Percentiles rank a stretch among this genome's conserved stretches.
phyloP scores from a whole-genome alignment of 177 flowering plant genomes.

The Vitis hybrid region DNA sequence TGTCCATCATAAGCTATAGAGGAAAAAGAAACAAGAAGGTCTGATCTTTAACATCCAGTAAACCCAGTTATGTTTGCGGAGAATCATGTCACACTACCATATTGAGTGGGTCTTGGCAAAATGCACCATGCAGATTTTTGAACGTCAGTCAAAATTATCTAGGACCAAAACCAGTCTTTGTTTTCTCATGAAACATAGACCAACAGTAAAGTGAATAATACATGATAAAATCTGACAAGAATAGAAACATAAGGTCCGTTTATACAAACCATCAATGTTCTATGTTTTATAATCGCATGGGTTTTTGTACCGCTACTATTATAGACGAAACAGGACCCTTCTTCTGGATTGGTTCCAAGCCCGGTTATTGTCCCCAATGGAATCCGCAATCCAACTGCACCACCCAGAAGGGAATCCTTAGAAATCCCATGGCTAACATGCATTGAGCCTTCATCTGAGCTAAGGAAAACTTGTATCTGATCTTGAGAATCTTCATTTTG shows the following conservation, averaged over 20 bases:
- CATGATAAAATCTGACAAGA: not conserved
- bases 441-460: slow-evolving; percentile 29
- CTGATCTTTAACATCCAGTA: too few species aligned
- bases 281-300: slow-evolving; percentile 80
- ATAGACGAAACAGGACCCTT: slow-evolving; percentile 77
- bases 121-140: too few species aligned
- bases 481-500: slow-evolving; percentile 54
- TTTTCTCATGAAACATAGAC: too few species aligned
- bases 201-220: too few species aligned
- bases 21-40: too few species aligned
- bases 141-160: too few species aligned
- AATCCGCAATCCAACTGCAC: slow-evolving; percentile 37
- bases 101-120: too few species aligned
- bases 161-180: too few species aligned
- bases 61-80: too few species aligned
- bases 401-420: slow-evolving; percentile 12
- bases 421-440: slow-evolving; percentile 6
- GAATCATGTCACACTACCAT: too few species aligned
- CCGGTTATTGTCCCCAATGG: slow-evolving; percentile 72
- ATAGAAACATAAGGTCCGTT: slow-evolving; percentile 12
- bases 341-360: slow-evolving; percentile 70
- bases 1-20: too few species aligned
- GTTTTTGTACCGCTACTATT: slow-evolving; percentile 63
- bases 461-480: slow-evolving; percentile 74
- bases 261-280: slow-evolving; percentile 80